Conservation (phyloP, 1,284 basidiomycete genomes). For the Tetrapyrgos nigripes region DNA sequence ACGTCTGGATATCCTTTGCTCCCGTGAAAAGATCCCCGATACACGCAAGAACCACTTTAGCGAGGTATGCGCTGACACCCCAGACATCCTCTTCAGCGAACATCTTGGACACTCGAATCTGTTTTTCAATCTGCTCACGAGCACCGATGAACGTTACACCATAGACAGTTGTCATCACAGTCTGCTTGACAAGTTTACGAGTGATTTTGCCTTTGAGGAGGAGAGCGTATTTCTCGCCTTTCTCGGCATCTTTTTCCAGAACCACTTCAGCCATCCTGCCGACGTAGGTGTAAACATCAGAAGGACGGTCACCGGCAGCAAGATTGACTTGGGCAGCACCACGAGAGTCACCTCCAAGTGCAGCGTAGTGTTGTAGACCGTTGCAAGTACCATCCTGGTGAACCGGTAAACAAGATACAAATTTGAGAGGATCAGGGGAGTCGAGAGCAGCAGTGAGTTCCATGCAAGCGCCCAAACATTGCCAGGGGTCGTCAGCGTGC, state of each 20-base stretch:
- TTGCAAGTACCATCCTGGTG: slow-evolving; percentile 99
- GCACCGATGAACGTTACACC: slow-evolving; percentile 97
- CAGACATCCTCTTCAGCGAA: slow-evolving; percentile 80
- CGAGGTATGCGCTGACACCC: slow-evolving; percentile 83
- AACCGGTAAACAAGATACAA: slow-evolving; percentile 83
- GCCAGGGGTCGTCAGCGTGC: slow-evolving; percentile 96
- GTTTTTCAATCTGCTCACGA: slow-evolving; percentile 92
- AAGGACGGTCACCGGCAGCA: slow-evolving; percentile 84
- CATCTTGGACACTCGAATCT: slow-evolving; percentile 82
- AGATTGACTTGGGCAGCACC: slow-evolving; percentile 97
- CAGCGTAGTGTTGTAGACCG: slow-evolving; percentile 98
- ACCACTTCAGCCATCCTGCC: slow-evolving; percentile 77
- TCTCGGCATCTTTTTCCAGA: slow-evolving; percentile 50
- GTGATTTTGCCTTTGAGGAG: slow-evolving; percentile 84
- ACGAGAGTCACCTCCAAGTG: slow-evolving; percentile 90
- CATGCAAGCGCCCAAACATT: slow-evolving; percentile 92
- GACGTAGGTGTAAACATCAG: slow-evolving; percentile 98
- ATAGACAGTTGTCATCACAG: slow-evolving; percentile 99
- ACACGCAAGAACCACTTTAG: slow-evolving; percentile 77
- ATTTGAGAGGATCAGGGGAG: slow-evolving; percentile 76
- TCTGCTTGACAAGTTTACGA: slow-evolving; percentile 98
- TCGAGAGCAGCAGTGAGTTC: slow-evolving; percentile 85
- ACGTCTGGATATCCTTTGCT: slow-evolving; percentile 91
- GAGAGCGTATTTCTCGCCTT: slow-evolving; percentile 63
- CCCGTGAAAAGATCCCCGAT: slow-evolving; percentile 95